A percentile compares a stretch with the other conserved stretches of the same genome.
phyloP scores from a whole-genome alignment of 208 protist genomes.

The Trypanosomatidae sp. region DNA sequence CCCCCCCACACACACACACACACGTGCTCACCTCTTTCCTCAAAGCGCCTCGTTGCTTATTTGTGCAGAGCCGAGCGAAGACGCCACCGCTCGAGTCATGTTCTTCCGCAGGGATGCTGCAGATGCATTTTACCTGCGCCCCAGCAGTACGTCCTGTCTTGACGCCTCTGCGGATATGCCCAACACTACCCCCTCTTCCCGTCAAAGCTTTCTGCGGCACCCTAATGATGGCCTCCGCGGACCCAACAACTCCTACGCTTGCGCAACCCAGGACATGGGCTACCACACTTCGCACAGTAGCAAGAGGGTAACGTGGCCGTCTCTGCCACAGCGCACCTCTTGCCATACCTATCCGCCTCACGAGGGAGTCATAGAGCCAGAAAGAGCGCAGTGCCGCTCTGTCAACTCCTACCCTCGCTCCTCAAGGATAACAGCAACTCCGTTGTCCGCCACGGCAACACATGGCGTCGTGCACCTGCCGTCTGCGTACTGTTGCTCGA shows the following conservation, averaged over 20 bases:
- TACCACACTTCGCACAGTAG: not conserved
- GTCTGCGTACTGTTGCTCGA: not conserved
- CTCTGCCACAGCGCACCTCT: not conserved
- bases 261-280: not conserved
- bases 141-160: conserved; percentile 3
- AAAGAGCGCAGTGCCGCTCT: not conserved
- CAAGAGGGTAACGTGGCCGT: not conserved
- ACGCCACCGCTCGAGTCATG: conserved; percentile 6
- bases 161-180: conserved; percentile 7
- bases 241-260: no score
- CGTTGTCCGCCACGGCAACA: not conserved
- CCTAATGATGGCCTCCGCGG: not conserved
- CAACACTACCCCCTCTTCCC: not conserved
- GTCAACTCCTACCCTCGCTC: not conserved
- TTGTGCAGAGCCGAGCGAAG: not conserved
- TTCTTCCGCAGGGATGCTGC: conserved; percentile 35
- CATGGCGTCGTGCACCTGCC: not conserved
- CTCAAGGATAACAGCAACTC: not conserved
- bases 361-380: not conserved
- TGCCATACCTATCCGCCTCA: not conserved
- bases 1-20: conserved; percentile 1
- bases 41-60: not conserved
- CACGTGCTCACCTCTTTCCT: conserved; percentile 1
- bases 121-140: conserved; percentile 31
- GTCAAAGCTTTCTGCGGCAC: not conserved